Evolutionary conservation across 306 rosid genomes (phyloP).

Genomic region (Cucumis melo): DNA sequence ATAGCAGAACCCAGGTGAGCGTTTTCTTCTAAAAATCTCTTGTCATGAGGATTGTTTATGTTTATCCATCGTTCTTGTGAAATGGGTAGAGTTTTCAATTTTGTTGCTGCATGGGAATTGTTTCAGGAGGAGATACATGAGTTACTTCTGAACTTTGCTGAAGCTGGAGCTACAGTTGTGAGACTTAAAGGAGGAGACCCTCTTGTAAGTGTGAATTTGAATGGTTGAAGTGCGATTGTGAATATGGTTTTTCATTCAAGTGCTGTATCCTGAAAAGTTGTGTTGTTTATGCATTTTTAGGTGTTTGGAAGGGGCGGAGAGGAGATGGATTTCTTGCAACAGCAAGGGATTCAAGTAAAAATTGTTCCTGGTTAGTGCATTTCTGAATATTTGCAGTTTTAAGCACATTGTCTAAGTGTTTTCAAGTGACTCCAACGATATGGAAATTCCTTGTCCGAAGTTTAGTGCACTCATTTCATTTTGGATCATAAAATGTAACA

Average conservation of each 20-base stretch:
- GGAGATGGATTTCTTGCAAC: constrained; percentile 96
- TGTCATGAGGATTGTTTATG: neutral
- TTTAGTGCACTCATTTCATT: neutral
- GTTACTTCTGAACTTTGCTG: constrained; percentile 85
- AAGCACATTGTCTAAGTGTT: neutral
- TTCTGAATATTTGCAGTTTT: neutral
- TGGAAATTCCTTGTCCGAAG: neutral
- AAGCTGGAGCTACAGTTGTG: constrained; percentile 92
- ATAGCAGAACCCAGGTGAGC: constrained; percentile 91
- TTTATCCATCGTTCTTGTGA: neutral
- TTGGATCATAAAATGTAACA: neutral
- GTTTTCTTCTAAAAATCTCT: neutral
- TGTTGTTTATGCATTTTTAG: constrained; percentile 18
- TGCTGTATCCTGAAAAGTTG: neutral
- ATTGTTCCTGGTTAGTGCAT: constrained; percentile 74
- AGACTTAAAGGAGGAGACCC: constrained; percentile 99
- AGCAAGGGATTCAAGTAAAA: constrained; percentile 78
- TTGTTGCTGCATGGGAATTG: neutral
- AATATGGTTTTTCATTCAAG: neutral
- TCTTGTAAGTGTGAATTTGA: constrained; percentile 41
- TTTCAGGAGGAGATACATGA: constrained; percentile 92
- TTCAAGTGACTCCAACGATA: neutral
- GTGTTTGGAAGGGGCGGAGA: constrained; percentile 99
- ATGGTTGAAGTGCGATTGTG: neutral
- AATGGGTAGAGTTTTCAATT: neutral